Conservation (phyloP, 768 basidiomycete species). For the Russula sp. region DNA sequence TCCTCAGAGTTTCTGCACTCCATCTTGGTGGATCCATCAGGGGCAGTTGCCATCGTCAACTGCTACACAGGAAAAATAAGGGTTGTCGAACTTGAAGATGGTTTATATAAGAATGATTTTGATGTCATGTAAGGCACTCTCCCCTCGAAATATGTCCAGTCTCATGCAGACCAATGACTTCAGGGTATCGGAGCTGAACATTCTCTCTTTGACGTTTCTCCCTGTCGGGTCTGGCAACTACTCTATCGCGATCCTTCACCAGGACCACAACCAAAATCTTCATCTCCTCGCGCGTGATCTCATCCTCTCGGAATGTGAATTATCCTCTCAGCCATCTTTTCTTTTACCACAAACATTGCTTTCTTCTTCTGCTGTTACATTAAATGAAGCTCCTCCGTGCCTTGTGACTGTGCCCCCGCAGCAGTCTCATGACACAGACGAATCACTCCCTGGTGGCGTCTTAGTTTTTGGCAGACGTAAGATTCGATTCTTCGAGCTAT, state of each 20-base stretch:
- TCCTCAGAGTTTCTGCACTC: slow-evolving; percentile 68
- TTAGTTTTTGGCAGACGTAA: slow-evolving; percentile 64
- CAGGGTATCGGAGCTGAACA: slow-evolving; percentile 61
- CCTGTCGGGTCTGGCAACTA: slow-evolving; percentile 39
- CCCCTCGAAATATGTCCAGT: neutral
- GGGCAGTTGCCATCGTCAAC: slow-evolving; percentile 53
- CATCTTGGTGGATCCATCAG: slow-evolving; percentile 58
- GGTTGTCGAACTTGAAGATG: slow-evolving; percentile 51
- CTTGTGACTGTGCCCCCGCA: slow-evolving; percentile 35
- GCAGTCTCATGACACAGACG: slow-evolving; percentile 28
- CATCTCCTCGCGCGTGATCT: slow-evolving; percentile 60
- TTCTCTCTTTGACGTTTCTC: slow-evolving; percentile 63
- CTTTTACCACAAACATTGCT: slow-evolving; percentile 49
- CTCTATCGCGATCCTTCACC: slow-evolving; percentile 59
- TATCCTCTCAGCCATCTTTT: slow-evolving; percentile 43
- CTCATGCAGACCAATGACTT: neutral
- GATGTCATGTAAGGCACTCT: slow-evolving; percentile 52
- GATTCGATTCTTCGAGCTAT: slow-evolving; percentile 56
- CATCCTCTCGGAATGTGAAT: slow-evolving; percentile 42
- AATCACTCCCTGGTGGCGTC: slow-evolving; percentile 54
- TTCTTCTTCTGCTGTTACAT: slow-evolving; percentile 40
- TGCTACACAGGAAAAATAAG: slow-evolving; percentile 69
- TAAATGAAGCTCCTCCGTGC: slow-evolving; percentile 25
- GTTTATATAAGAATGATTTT: slow-evolving; percentile 48
- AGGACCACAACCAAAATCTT: slow-evolving; percentile 56